phyloP scores from a whole-genome alignment of 352 stramenopile species.

The Globisporangium acanthophoron region DNA sequence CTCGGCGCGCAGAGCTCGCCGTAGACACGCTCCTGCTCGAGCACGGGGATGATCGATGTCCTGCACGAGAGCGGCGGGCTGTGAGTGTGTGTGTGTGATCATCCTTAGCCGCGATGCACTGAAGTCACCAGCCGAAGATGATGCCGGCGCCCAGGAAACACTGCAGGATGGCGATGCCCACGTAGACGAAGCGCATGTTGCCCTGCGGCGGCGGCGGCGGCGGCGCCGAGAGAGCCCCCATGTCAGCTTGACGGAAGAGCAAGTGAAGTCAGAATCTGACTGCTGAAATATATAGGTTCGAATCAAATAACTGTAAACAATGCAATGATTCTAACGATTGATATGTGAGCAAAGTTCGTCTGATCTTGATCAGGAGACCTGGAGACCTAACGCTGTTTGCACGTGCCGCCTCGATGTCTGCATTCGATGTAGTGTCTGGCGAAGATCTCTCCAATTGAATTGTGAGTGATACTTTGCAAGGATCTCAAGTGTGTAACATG shows the following conservation, averaged over 20 bases:
- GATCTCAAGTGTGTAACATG: no score
- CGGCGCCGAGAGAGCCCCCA: not conserved
- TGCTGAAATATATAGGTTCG: not conserved
- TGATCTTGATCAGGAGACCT: no score
- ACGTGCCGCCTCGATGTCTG: no score
- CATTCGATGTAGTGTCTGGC: no score
- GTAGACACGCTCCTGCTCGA: constrained; percentile 56
- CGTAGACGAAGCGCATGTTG: constrained; percentile 27
- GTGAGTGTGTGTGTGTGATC: not conserved
- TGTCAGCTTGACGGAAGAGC: not conserved
- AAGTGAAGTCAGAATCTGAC: not conserved
- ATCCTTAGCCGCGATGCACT: no score
- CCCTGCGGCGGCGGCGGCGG: constrained; percentile 1
- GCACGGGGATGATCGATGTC: constrained; percentile 51
- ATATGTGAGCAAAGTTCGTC: no score
- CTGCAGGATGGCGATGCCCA: constrained; percentile 53
- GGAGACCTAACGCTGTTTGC: no score
- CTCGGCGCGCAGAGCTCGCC: constrained; percentile 35
- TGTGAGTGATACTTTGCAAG: no score
- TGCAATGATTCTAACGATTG: no score
- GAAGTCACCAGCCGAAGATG: constrained; percentile 49
- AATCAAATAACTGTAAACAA: not conserved
- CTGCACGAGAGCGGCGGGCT: constrained; percentile 10
- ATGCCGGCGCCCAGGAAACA: constrained; percentile 55
- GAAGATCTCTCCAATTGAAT: no score